Evolutionary conservation across 768 basidiomycete species (phyloP), one percentile per base, ranked within the genome.

Genomic region (Kwoniella botswanensis): DNA sequence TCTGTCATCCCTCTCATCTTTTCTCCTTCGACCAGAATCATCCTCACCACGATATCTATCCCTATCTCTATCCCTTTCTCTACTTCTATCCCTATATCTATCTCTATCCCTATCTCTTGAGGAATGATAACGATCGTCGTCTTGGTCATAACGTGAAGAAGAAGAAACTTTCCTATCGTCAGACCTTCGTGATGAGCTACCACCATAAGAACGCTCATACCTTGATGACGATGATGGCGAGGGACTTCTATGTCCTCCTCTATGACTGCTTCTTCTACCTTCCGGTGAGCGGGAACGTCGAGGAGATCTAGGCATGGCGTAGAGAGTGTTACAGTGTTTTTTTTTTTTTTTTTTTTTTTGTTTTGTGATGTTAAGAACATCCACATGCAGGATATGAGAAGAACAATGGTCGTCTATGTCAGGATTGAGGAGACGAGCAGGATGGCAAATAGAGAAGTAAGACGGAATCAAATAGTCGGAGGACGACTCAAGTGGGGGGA

Each of bases 181-280:
- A 74, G 72, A 73, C 50, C 74, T 54, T 65, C 58, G 29, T 43
- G 71, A 60, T 53, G 75, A 74, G 52, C 63, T 50, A 41, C 62
- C 56, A 60, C 66, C 52, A 26, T 71, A 67, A 53, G 75, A 68
- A 22, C 74, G 70, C 54, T 77, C 76, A 64, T 77, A 77, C 73
- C 76, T 62, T n/a, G 42, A 59, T 22, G 66, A 65, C n/a, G 44
- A n/a, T n/a, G 70, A 66, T 15, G 66, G 72, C 13, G 72, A 73
- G 17, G 72, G 68, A 24, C 70, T 75, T 17, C 71, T 29, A 57
- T 76, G 22, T 50, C 61, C 56, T 50, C 54, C 63, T 46, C 70
- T 63, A 41, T 60, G 58, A 42, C 57, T n/a, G 41, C 43, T 56
- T 56, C 55, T 60, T 26, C 66, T 58, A 6, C 56, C 57, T 21